Conservation (phyloP, 805 yeast species). For the Myxozyma mucilagina region DNA sequence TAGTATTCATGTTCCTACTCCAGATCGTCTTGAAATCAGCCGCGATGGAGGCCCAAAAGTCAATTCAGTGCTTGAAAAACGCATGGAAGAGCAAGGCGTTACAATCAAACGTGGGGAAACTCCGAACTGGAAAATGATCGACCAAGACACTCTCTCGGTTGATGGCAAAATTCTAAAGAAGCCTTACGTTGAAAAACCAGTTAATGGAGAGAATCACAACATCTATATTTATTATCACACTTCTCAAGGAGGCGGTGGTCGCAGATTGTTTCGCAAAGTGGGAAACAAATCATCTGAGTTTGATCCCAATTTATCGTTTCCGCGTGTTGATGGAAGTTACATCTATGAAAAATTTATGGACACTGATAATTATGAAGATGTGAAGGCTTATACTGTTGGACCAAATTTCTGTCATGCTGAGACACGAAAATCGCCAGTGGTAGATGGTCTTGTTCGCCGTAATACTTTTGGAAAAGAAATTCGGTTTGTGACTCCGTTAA, state of each 20-base stretch:
- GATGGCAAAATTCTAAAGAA: conserved; percentile 71
- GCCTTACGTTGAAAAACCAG: conserved; percentile 98
- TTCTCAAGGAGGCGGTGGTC: conserved; percentile 95
- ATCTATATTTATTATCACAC: conserved; percentile 87
- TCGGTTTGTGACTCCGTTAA: conserved; percentile 78
- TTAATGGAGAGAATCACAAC: conserved; percentile 98
- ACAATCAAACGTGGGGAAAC: conserved; percentile 50
- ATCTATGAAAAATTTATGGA: conserved; percentile 95
- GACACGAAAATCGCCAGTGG: conserved; percentile 97
- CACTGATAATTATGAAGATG: conserved; percentile 97
- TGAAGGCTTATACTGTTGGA: conserved; percentile 97
- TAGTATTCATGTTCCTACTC: conserved; percentile 84
- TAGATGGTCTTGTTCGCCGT: conserved; percentile 97
- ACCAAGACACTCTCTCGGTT: conserved; percentile 77
- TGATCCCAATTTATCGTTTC: conserved; percentile 71
- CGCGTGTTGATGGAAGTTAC: conserved; percentile 87
- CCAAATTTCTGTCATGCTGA: conserved; percentile 92
- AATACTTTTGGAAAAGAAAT: conserved; percentile 97
- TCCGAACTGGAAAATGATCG: conserved; percentile 65
- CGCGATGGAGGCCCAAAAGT: conserved; percentile 96
- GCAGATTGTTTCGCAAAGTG: conserved; percentile 88
- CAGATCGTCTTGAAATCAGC: conserved; percentile 80
- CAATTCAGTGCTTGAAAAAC: conserved; percentile 62
- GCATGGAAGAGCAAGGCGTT: conserved; percentile 64
- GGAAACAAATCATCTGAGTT: conserved; percentile 97